A percentile compares a stretch with the other conserved stretches of the same genome.
phyloP scores from a whole-genome alignment of 176 grass and related monocot genomes.

The Musa beccarii region DNA sequence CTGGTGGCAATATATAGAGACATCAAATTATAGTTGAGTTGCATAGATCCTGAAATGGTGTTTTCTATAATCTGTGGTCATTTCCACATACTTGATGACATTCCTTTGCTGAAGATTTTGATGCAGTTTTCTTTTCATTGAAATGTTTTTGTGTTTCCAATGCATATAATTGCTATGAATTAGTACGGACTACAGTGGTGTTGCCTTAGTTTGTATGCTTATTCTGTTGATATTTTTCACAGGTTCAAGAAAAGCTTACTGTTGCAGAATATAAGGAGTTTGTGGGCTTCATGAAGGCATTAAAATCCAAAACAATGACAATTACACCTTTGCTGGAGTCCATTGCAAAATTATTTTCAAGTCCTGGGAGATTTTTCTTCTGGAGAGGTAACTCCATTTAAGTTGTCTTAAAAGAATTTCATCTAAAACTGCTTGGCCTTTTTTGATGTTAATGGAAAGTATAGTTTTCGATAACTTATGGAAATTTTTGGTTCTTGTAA shows the following conservation, averaged over 20 bases:
- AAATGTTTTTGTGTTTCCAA: neutral
- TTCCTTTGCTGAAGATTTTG: too few relatives aligned
- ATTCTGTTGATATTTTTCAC: neutral
- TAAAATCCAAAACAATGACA: conserved; percentile 67
- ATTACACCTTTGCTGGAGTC: conserved; percentile 55
- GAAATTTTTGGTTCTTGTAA: neutral
- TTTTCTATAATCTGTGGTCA: too few relatives aligned
- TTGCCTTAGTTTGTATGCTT: neutral
- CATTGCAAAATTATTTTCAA: conserved; percentile 80
- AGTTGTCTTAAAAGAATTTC: neutral
- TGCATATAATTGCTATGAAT: neutral
- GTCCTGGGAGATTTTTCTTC: conserved; percentile 51
- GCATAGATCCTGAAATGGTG: too few relatives aligned
- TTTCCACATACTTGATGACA: too few relatives aligned
- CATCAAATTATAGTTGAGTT: too few relatives aligned
- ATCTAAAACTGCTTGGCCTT: neutral
- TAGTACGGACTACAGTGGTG: neutral
- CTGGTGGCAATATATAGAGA: too few relatives aligned
- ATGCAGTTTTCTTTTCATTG: neutral
- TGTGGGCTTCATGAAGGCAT: conserved; percentile 80
- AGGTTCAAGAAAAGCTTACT: conserved; percentile 50
- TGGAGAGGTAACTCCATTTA: conserved; percentile 52
- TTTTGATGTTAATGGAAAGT: neutral
- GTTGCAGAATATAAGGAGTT: conserved; percentile 66
- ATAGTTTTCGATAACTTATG: neutral